These are phyloP conservation scores for Trypanosomatidae sp. DNA, from an alignment of 208 protist genomes.

Conservation along the genomic window DNA sequence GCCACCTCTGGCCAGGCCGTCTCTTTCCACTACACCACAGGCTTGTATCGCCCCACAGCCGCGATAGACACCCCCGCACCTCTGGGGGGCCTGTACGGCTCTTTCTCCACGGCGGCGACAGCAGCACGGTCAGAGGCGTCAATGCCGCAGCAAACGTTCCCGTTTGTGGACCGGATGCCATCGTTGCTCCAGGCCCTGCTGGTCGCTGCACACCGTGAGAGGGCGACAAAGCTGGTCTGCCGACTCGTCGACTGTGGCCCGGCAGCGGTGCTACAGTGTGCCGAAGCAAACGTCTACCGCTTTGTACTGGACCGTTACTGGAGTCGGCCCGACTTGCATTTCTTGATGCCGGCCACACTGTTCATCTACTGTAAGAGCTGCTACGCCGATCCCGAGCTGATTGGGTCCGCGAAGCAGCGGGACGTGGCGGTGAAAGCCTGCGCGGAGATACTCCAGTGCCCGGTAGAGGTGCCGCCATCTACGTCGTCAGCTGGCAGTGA, in stretches of 20 bases:
- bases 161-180: conserved; percentile 71
- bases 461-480: conserved; percentile 36
- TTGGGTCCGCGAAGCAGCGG: conserved; percentile 52
- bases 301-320: conserved; percentile 79
- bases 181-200: conserved; percentile 80
- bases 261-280: conserved; percentile 71
- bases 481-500: conserved; percentile 1
- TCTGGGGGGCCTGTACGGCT: conserved; percentile 1
- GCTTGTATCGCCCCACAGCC: not conserved
- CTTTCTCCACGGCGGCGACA: not conserved
- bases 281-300: conserved; percentile 78
- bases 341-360: conserved; percentile 76
- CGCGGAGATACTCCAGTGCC: conserved; percentile 58
- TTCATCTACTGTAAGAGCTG: conserved; percentile 87
- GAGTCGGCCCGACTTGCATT: conserved; percentile 65
- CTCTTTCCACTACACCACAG: conserved; percentile 31
- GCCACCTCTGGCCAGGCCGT: conserved; percentile 18
- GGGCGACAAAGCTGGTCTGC: conserved; percentile 73
- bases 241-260: conserved; percentile 79
- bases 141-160: conserved; percentile 38
- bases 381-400: conserved; percentile 77
- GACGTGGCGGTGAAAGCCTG: conserved; percentile 49
- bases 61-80: not conserved
- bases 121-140: not conserved
- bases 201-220: conserved; percentile 71